These are phyloP conservation scores for Nitzschia inconspicua DNA, from an alignment of 108 stramenopile genomes.

Conservation along the genomic window DNA sequence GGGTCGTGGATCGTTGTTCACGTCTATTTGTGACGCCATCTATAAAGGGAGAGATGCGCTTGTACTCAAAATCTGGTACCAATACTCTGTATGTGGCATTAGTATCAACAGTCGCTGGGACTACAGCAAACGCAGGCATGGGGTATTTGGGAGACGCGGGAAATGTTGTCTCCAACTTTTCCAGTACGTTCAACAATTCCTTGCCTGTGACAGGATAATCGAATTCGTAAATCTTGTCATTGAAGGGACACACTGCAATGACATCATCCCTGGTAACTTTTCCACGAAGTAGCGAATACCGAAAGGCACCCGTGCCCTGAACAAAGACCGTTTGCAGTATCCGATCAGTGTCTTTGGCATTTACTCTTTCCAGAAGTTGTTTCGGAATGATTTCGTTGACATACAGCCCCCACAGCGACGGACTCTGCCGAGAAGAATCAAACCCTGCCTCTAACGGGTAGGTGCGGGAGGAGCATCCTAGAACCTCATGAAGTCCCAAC, in stretches of 20 bases:
- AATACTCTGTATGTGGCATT: no score
- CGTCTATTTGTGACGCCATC: no score
- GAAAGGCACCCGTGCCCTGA: constrained; percentile 39
- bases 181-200: background rate
- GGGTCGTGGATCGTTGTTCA: no score
- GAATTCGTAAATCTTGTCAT: constrained; percentile 43
- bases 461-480: constrained; percentile 48
- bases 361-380: background rate
- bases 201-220: constrained; percentile 14
- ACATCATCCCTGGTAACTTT: constrained; percentile 50
- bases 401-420: constrained; percentile 41
- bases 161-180: no score
- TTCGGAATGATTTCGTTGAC: constrained; percentile 20
- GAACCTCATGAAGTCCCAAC: constrained; percentile 32
- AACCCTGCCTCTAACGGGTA: constrained; percentile 27
- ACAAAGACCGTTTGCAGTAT: constrained; percentile 18
- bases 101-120: no score
- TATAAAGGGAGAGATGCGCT: no score
- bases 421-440: no score
- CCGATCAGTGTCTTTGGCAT: background rate
- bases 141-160: no score
- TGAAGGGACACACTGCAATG: constrained; percentile 49
- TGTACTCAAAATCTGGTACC: no score
- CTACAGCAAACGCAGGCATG: no score
- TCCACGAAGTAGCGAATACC: constrained; percentile 48